Percentiles rank a stretch among this genome's conserved stretches.
phyloP scores from a whole-genome alignment of 2,329 filamentous ascomycete species.

The Pyrenophora teres region DNA sequence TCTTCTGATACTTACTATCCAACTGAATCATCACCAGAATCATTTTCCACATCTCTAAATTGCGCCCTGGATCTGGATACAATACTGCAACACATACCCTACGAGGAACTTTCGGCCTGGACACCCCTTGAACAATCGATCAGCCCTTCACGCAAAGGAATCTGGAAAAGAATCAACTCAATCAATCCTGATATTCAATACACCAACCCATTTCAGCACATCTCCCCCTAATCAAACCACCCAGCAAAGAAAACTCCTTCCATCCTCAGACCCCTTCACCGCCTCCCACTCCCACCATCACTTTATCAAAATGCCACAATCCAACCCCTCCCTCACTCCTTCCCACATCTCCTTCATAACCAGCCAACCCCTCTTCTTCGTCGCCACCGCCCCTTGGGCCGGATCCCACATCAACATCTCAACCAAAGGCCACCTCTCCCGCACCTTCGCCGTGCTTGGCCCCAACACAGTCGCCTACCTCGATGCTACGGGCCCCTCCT shows the following conservation, averaged over 20 bases:
- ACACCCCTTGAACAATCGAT: no score
- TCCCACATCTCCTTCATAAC: constrained; percentile 68
- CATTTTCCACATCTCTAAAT: no score
- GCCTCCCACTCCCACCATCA: neutral
- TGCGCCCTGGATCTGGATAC: no score
- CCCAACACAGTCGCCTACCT: constrained; percentile 69
- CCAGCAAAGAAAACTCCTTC: neutral
- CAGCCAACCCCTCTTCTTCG: constrained; percentile 74
- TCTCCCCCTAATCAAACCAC: no score
- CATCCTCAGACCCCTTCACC: constrained; percentile 1
- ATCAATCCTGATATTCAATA: no score
- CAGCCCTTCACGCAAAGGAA: no score
- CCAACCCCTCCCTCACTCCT: constrained; percentile 59
- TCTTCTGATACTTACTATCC: no score
- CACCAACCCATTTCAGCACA: no score
- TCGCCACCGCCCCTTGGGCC: constrained; percentile 71
- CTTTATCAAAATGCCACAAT: constrained; percentile 60
- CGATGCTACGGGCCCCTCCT: constrained; percentile 75
- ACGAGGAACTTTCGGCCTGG: no score
- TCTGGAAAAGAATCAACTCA: no score
- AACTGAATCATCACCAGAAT: no score
- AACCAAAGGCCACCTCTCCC: constrained; percentile 69
- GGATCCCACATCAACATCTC: constrained; percentile 75
- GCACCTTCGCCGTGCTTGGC: constrained; percentile 65
- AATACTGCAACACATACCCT: no score